These are phyloP conservation scores for Tuber melanosporum DNA, from an alignment of 495 filamentous ascomycete species.

Conservation along the genomic window DNA sequence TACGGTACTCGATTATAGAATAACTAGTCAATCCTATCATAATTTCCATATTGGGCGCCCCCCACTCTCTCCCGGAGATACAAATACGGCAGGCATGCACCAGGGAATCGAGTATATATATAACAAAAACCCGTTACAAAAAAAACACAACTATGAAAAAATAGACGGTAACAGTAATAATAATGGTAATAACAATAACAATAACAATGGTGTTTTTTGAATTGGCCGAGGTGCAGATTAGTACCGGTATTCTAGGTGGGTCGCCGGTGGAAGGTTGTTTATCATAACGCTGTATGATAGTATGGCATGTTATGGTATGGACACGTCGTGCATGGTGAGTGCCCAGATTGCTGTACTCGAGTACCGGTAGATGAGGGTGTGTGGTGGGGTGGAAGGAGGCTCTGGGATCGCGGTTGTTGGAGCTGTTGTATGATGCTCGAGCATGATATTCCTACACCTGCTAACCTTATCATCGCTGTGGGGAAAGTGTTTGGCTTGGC, in stretches of 20 bases:
- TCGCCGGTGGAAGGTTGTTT: not conserved
- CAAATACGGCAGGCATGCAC: not conserved
- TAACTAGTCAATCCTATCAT: not conserved
- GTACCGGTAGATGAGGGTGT: not conserved
- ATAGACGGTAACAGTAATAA: not conserved
- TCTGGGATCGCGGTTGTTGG: not conserved
- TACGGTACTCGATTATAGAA: not conserved
- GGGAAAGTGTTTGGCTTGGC: not conserved
- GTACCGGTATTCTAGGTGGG: not conserved
- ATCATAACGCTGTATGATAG: not conserved
- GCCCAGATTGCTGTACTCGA: not conserved
- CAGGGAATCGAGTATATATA: not conserved
- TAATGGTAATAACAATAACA: not conserved
- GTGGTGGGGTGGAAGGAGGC: not conserved
- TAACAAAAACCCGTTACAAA: not conserved
- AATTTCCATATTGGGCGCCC: not conserved
- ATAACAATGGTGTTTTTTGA: not conserved
- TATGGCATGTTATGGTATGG: not conserved
- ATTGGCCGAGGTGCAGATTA: not conserved
- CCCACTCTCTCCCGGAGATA: not conserved
- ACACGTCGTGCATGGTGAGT: not conserved
- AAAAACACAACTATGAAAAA: not conserved
- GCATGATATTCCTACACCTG: too few relatives aligned
- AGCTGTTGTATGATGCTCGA: not conserved
- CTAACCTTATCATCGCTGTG: not conserved